Conservation (phyloP, 306 rosid species). For the Echinosophora koreensis region DNA sequence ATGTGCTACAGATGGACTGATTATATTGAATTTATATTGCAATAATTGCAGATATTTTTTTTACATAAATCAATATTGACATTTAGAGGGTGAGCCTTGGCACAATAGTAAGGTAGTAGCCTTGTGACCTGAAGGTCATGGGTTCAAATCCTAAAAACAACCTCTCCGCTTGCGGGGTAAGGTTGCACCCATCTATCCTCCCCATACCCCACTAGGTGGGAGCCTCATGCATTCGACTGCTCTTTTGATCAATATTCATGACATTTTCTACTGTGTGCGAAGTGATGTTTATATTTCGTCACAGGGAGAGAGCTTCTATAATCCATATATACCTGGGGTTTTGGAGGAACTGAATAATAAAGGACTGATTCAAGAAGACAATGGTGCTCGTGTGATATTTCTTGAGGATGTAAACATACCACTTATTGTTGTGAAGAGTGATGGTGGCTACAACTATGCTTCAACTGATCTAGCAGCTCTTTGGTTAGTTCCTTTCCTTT, state of each 20-base stretch:
- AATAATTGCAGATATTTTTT: slow-evolving; percentile 17
- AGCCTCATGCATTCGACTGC: no score
- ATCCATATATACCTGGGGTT: slow-evolving; percentile 82
- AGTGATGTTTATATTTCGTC: slow-evolving; percentile 45
- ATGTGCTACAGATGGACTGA: slow-evolving; percentile 1
- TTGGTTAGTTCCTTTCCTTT: slow-evolving; percentile 59
- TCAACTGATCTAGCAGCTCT: slow-evolving; percentile 92
- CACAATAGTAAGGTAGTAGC: no score
- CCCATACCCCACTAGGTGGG: no score
- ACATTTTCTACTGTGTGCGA: slow-evolving; percentile 7
- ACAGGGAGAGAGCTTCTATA: slow-evolving; percentile 98
- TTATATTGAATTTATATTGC: slow-evolving; percentile 16
- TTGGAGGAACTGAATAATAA: slow-evolving; percentile 68
- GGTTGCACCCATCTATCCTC: no score
- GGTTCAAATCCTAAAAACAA: no score
- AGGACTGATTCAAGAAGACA: slow-evolving; percentile 78
- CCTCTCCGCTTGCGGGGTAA: no score
- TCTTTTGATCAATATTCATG: slow-evolving; percentile 11
- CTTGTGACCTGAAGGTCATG: no score
- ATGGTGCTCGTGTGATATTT: slow-evolving; percentile 90
- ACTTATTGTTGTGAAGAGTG: slow-evolving; percentile 94
- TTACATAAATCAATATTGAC: slow-evolving; percentile 26
- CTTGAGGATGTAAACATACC: slow-evolving; percentile 81
- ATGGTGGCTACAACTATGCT: slow-evolving; percentile 96
- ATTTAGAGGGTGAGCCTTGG: not conserved